These are phyloP conservation scores for Cylindrotheca closterium DNA, from an alignment of 108 stramenopile genomes.

Conservation along the genomic window DNA sequence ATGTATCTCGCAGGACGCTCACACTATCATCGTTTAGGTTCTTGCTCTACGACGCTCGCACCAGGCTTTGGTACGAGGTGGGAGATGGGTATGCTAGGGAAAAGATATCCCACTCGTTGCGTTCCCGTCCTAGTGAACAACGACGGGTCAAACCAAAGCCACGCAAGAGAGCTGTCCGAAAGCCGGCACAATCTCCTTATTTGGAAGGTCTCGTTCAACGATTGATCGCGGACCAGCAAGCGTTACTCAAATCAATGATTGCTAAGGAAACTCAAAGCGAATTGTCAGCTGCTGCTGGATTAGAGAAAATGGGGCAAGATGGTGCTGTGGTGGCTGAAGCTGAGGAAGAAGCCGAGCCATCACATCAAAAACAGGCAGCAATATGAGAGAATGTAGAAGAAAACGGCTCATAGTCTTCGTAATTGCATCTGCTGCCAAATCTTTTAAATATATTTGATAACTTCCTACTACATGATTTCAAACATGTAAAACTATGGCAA, in stretches of 20 bases:
- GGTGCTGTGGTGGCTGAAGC: too few relatives aligned
- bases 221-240: slow-evolving; percentile 35
- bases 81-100: slow-evolving; percentile 45
- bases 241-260: slow-evolving; percentile 30
- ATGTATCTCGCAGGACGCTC: neutral
- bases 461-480: too few relatives aligned
- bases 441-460: too few relatives aligned
- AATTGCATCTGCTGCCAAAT: too few relatives aligned
- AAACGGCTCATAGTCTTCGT: too few relatives aligned
- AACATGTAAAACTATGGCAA: too few relatives aligned
- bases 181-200: slow-evolving; percentile 9
- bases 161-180: slow-evolving; percentile 6
- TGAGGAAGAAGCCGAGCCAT: too few relatives aligned
- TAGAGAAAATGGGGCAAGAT: neutral
- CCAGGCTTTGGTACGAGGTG: slow-evolving; percentile 39
- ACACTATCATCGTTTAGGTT: slow-evolving; percentile 19
- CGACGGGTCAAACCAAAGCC: slow-evolving; percentile 8
- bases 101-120: slow-evolving; percentile 53
- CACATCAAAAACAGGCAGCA: too few relatives aligned
- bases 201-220: slow-evolving; percentile 24
- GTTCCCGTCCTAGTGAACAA: slow-evolving; percentile 35
- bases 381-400: too few relatives aligned
- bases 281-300: neutral
- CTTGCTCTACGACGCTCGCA: slow-evolving; percentile 36
- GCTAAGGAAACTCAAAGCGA: slow-evolving; percentile 16